Percentiles rank a stretch among this genome's conserved stretches.
Evolutionary conservation across 306 rosid species (phyloP).

Genomic region (Sophora flavescens): DNA sequence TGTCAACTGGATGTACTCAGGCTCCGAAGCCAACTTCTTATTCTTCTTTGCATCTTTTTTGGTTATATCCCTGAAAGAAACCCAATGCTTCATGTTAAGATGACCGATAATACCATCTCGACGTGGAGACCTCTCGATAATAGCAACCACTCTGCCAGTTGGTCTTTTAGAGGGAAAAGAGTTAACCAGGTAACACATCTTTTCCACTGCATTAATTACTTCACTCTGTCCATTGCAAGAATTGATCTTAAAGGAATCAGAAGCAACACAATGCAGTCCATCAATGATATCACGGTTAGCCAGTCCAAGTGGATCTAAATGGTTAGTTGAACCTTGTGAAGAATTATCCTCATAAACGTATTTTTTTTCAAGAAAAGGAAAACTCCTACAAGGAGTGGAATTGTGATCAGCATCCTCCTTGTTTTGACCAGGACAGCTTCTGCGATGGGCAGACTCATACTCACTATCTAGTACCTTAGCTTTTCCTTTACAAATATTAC

Average conservation of each 20-base stretch:
- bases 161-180: conserved; percentile 85
- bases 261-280: conserved; percentile 41
- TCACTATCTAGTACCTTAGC: conserved; percentile 48
- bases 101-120: conserved; percentile 77
- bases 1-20: conserved; percentile 66
- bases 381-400: conserved; percentile 42
- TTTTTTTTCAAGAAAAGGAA: conserved; percentile 46
- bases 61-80: conserved; percentile 52
- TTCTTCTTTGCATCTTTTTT: conserved; percentile 57
- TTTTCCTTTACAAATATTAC: conserved; percentile 59
- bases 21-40: conserved; percentile 47
- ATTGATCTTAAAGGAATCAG: conserved; percentile 48
- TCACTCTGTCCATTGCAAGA: conserved; percentile 53
- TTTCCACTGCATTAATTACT: conserved; percentile 56
- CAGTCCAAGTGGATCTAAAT: conserved; percentile 43
- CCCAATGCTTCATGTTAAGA: conserved; percentile 62
- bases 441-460: conserved; percentile 46
- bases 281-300: conserved; percentile 46
- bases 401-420: conserved; percentile 54
- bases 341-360: conserved; percentile 35
- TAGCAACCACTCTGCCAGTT: conserved; percentile 79
- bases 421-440: conserved; percentile 53
- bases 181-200: conserved; percentile 63
- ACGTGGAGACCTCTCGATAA: conserved; percentile 70
- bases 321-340: conserved; percentile 44